Percentiles rank a stretch among this genome's conserved stretches.
phyloP scores from a whole-genome alignment of 306 rosid species.

The Ochetophila trinervis region DNA sequence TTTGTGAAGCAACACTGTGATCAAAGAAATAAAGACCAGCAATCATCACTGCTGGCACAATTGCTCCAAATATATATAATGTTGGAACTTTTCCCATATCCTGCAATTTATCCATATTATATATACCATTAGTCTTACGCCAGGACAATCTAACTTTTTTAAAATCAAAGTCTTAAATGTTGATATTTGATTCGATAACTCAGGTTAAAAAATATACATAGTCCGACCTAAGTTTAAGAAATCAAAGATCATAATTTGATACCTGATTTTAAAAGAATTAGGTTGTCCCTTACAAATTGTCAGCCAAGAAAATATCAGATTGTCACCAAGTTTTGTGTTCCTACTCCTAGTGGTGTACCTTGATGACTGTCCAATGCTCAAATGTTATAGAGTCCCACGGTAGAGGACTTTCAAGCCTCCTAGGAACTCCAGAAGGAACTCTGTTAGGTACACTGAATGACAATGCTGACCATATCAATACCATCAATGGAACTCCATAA shows the following conservation, averaged over 20 bases:
- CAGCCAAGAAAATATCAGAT: background rate
- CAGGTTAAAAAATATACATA: too few species aligned
- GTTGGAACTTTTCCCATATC: constrained; percentile 50
- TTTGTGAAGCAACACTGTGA: background rate
- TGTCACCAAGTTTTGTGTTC: background rate
- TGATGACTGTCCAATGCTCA: constrained; percentile 51
- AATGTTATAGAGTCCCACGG: constrained; percentile 47
- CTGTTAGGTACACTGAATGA: constrained; percentile 38
- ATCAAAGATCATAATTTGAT: too few species aligned
- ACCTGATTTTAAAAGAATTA: too few species aligned
- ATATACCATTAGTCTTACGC: too few species aligned
- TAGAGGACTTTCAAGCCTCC: constrained; percentile 48
- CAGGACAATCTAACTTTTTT: too few species aligned
- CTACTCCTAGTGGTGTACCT: constrained; percentile 22
- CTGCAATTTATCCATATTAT: constrained; percentile 22
- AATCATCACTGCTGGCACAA: background rate
- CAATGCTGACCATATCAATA: constrained; percentile 44
- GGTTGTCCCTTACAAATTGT: too few species aligned
- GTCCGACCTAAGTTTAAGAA: too few species aligned
- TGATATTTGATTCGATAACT: too few species aligned
- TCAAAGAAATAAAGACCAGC: background rate
- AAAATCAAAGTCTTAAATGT: too few species aligned
- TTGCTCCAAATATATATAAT: background rate
- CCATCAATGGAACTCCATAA: constrained; percentile 21
- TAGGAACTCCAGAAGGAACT: constrained; percentile 50